A percentile compares a stretch with the other conserved stretches of the same genome.
These are phyloP conservation scores for Schoenoplectus triqueter DNA, from an alignment of 202 grass and related monocot genomes.

Conservation along the genomic window DNA sequence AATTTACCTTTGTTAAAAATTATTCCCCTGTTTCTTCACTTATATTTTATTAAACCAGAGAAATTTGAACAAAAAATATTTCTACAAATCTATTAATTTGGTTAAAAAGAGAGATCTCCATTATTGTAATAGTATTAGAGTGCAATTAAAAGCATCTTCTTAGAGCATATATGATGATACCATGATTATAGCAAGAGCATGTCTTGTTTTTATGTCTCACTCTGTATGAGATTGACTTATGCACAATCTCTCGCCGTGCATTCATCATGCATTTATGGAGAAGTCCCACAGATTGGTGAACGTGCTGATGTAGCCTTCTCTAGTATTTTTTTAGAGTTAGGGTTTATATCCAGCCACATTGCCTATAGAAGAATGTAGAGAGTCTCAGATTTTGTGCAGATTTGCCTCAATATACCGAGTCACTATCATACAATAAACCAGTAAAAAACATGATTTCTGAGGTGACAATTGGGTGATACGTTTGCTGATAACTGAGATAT, in stretches of 20 bases:
- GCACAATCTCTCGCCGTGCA: slow-evolving; percentile 3
- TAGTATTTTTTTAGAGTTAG: not conserved
- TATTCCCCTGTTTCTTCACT: too few species aligned
- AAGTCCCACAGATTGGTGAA: not conserved
- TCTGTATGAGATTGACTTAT: slow-evolving; percentile 6
- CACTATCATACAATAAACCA: slow-evolving; percentile 8
- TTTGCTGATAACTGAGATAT: not conserved
- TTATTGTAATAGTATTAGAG: not conserved
- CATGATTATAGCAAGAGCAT: slow-evolving; percentile 11
- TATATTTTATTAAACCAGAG: too few species aligned
- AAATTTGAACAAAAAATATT: not conserved
- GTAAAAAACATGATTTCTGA: not conserved
- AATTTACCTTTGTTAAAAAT: too few species aligned
- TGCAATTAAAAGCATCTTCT: not conserved
- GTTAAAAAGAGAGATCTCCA: not conserved
- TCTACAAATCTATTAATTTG: not conserved
- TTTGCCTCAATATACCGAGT: not conserved
- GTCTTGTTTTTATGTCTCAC: not conserved
- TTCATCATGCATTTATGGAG: not conserved
- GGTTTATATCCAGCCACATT: slow-evolving; percentile 36
- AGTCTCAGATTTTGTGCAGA: not conserved
- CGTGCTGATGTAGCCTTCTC: not conserved
- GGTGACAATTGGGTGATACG: not conserved
- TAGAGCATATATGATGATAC: not conserved
- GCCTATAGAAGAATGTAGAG: slow-evolving; percentile 12